Percentiles rank a stretch among this genome's conserved stretches.
Conservation (phyloP, 2,329 filamentous ascomycete genomes). For the Knoxdaviesia capensis region DNA sequence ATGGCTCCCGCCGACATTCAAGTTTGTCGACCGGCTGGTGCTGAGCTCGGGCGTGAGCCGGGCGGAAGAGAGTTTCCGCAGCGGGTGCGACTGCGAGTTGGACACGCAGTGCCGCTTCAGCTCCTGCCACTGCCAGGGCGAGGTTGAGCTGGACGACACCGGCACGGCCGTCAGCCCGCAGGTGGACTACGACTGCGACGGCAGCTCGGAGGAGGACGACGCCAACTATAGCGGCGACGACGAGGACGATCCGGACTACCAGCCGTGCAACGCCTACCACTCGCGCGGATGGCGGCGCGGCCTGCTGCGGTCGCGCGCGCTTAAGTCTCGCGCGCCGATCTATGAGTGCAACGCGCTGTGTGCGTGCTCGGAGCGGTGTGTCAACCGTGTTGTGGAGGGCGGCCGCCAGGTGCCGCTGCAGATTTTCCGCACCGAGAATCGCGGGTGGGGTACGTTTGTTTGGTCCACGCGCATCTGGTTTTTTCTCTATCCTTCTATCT, state of each 20-base stretch:
- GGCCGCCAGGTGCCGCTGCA: conserved; percentile 51
- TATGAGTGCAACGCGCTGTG: conserved; percentile 67
- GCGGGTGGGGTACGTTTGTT: conserved; percentile 50
- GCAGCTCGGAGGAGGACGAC: conserved; percentile 12
- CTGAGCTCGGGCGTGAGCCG: conserved; percentile 38
- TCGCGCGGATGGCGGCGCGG: conserved; percentile 29
- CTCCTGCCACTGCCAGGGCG: conserved; percentile 49
- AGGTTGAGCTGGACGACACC: conserved; percentile 31
- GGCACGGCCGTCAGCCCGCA: not conserved
- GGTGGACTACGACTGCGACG: conserved; percentile 13
- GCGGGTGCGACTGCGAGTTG: conserved; percentile 46
- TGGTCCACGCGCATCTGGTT: not conserved
- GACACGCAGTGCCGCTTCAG: conserved; percentile 46
- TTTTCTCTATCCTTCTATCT: not conserved
- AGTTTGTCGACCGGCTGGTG: conserved; percentile 44
- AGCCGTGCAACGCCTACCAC: conserved; percentile 42
- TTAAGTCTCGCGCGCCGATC: conserved; percentile 39
- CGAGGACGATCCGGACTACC: conserved; percentile 4
- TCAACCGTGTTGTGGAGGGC: conserved; percentile 57
- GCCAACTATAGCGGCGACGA: conserved; percentile 7
- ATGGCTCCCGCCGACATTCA: conserved; percentile 41
- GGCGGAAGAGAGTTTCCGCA: conserved; percentile 39
- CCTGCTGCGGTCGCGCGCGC: conserved; percentile 27
- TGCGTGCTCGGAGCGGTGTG: conserved; percentile 41
- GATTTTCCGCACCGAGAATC: conserved; percentile 52